Conservation (phyloP, 208 protist species). For the Acanthamoeba rhysodes region DNA sequence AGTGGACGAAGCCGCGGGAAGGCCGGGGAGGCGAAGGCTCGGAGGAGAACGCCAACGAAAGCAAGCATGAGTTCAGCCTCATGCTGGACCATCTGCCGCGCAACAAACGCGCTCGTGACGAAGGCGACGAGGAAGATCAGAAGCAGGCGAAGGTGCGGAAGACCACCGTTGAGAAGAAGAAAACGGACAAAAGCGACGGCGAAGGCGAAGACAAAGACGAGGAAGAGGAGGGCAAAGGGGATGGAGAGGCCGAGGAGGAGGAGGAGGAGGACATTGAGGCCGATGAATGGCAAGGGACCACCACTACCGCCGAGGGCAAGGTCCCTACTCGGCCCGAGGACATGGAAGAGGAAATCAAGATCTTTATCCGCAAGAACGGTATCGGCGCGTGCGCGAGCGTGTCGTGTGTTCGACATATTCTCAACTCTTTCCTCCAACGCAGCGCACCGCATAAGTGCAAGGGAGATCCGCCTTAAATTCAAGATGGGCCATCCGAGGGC, state of each 20-base stretch:
- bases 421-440: neutral
- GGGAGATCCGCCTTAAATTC: conserved; percentile 31
- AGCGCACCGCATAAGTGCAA: conserved; percentile 16
- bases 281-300: neutral
- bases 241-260: neutral
- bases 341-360: conserved; percentile 9
- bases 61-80: neutral
- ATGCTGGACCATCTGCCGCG: neutral
- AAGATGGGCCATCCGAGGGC: conserved; percentile 51
- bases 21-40: neutral
- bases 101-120: neutral
- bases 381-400: too few species aligned
- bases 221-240: neutral
- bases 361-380: conserved; percentile 42
- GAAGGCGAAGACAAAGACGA: neutral
- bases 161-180: neutral
- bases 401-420: neutral
- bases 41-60: neutral
- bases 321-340: neutral
- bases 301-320: neutral
- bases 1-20: neutral
- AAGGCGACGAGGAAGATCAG: neutral
- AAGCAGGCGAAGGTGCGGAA: neutral
- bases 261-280: neutral
- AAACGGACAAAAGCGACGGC: neutral